A percentile compares a stretch with the other conserved stretches of the same genome.
Conservation (phyloP, 441 rosid species). For the Brassica balearica region DNA sequence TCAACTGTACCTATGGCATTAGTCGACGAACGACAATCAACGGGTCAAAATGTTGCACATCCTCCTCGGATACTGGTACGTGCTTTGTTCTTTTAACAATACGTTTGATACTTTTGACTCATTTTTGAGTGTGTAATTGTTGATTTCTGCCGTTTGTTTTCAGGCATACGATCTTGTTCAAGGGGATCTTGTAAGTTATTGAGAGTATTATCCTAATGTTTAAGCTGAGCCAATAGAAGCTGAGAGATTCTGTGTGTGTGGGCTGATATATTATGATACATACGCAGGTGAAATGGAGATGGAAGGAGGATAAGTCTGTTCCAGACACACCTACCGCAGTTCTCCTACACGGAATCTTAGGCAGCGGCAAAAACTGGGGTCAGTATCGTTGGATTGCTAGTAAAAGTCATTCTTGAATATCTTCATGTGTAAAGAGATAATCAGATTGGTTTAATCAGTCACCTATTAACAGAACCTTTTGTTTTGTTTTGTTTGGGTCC, state of each 20-base stretch:
- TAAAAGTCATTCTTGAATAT: constrained; percentile 10
- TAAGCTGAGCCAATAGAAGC: neutral
- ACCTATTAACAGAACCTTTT: neutral
- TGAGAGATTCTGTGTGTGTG: constrained; percentile 16
- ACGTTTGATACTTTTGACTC: neutral
- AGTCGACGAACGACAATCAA: constrained; percentile 70
- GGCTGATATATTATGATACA: neutral
- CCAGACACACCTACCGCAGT: constrained; percentile 95
- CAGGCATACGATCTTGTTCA: constrained; percentile 96
- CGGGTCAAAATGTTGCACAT: constrained; percentile 46
- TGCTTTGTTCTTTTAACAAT: neutral
- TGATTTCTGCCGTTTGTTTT: constrained; percentile 38
- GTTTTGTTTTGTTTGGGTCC: neutral
- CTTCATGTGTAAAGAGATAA: neutral
- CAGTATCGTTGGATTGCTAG: constrained; percentile 32
- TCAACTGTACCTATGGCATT: constrained; percentile 60
- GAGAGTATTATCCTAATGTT: neutral
- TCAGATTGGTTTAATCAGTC: neutral
- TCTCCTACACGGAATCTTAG: constrained; percentile 92
- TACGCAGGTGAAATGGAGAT: constrained; percentile 84
- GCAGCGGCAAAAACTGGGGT: constrained; percentile 96
- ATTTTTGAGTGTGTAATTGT: constrained; percentile 15
- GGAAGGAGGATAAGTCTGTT: constrained; percentile 65
- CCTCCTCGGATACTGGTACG: constrained; percentile 72
- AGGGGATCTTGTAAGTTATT: constrained; percentile 79